Evolutionary conservation across 1,284 basidiomycete genomes (phyloP).

Genomic region (Leccinum subrobustum): DNA sequence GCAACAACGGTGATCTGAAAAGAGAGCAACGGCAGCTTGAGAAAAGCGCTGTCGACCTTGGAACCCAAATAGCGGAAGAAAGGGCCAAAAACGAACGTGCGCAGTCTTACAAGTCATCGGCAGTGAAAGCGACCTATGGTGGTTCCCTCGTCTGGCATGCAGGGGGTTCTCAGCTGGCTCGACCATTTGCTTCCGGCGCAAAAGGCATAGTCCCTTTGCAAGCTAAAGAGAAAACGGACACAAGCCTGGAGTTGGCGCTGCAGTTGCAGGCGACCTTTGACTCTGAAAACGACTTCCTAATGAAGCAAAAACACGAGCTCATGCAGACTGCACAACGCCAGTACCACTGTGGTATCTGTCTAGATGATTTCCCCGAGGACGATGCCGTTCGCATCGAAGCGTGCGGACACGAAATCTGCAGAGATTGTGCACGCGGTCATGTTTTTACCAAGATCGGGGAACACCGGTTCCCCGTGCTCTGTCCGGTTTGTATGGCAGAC

Average conservation of each 20-base stretch:
- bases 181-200: too few species aligned
- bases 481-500: slow-evolving; percentile 51
- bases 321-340: slow-evolving; percentile 23
- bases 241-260: too few species aligned
- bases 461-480: slow-evolving; percentile 57
- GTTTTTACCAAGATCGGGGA: slow-evolving; percentile 47
- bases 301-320: slow-evolving; percentile 37
- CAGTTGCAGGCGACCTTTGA: slow-evolving; percentile 26
- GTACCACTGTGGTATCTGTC: slow-evolving; percentile 59
- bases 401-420: slow-evolving; percentile 57
- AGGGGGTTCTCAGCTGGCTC: background rate
- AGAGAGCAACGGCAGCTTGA: slow-evolving; percentile 34
- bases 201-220: too few species aligned
- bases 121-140: background rate
- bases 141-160: background rate
- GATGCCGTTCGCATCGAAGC: slow-evolving; percentile 42
- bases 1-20: slow-evolving; percentile 31
- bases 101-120: slow-evolving; percentile 4
- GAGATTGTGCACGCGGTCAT: slow-evolving; percentile 49
- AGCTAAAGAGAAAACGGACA: too few species aligned
- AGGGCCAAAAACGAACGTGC: slow-evolving; percentile 4
- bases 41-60: slow-evolving; percentile 31
- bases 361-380: slow-evolving; percentile 49
- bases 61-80: slow-evolving; percentile 23
- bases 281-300: slow-evolving; percentile 42